phyloP scores from a whole-genome alignment of 2,329 filamentous ascomycete genomes.

The Ophiostoma pallidulum region DNA sequence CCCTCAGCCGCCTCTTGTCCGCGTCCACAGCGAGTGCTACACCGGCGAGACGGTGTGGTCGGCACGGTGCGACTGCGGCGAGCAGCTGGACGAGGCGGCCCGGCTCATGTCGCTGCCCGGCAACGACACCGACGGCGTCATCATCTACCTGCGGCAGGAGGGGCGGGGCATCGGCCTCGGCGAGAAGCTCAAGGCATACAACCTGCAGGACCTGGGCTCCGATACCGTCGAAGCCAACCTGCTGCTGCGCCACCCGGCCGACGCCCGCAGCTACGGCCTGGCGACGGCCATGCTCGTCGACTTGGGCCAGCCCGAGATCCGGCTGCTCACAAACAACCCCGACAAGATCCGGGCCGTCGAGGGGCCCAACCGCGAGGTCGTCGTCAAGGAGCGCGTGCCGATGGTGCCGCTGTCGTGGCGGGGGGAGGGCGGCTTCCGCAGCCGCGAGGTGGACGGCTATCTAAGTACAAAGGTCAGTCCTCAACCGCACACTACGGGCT shows the following conservation, averaged over 20 bases:
- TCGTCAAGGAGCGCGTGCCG: slow-evolving; percentile 79
- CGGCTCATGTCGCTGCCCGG: slow-evolving; percentile 74
- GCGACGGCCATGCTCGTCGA: slow-evolving; percentile 91
- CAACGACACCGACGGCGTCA: slow-evolving; percentile 65
- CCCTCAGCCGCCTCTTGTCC: slow-evolving; percentile 71
- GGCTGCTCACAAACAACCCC: slow-evolving; percentile 89
- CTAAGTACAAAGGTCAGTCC: slow-evolving; percentile 77
- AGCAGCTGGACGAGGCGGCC: slow-evolving; percentile 94
- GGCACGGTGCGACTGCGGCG: slow-evolving; percentile 92
- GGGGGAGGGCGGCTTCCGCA: slow-evolving; percentile 71
- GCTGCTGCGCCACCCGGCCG: slow-evolving; percentile 80
- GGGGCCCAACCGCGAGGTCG: slow-evolving; percentile 77
- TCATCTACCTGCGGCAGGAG: slow-evolving; percentile 92
- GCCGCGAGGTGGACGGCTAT: slow-evolving; percentile 87
- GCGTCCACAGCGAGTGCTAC: slow-evolving; percentile 97
- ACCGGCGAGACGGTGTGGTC: slow-evolving; percentile 98
- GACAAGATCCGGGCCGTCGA: slow-evolving; percentile 95
- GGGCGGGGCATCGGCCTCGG: slow-evolving; percentile 89
- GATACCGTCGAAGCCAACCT: slow-evolving; percentile 97
- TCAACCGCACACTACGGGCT: too few relatives aligned
- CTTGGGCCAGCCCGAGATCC: slow-evolving; percentile 67
- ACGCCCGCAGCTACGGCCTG: slow-evolving; percentile 90
- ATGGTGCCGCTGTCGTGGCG: slow-evolving; percentile 97
- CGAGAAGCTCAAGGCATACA: slow-evolving; percentile 97
- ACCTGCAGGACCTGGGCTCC: slow-evolving; percentile 90